Percentiles rank a stretch among this genome's conserved stretches.
Conservation (phyloP, 306 rosid genomes). For the Medicago arabica region DNA sequence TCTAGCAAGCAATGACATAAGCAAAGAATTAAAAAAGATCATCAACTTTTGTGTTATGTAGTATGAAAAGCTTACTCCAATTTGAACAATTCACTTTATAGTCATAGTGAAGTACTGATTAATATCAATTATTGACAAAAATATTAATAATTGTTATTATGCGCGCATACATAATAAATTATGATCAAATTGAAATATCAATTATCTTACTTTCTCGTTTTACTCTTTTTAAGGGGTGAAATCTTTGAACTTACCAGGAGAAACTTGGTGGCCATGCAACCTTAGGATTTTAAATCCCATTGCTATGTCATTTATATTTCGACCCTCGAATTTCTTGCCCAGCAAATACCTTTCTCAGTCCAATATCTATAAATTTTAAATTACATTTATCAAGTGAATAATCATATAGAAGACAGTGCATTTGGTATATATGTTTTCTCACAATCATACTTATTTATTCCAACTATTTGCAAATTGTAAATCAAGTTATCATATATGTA, state of each 20-base stretch:
- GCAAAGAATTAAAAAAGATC: no score
- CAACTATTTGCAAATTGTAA: not conserved
- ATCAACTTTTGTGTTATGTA: no score
- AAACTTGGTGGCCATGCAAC: constrained; percentile 60
- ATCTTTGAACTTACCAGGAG: constrained; percentile 52
- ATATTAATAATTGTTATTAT: no score
- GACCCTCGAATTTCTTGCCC: constrained; percentile 82
- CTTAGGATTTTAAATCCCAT: constrained; percentile 87
- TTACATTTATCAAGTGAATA: constrained; percentile 1
- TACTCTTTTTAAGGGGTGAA: not conserved
- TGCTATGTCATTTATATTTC: constrained; percentile 82
- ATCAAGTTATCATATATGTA: constrained; percentile 33
- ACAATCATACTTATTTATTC: no score
- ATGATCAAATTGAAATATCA: no score
- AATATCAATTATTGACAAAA: no score
- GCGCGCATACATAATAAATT: no score
- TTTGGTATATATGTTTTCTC: not conserved
- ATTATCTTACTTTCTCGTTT: no score
- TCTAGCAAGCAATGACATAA: not conserved
- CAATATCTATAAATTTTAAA: constrained; percentile 56
- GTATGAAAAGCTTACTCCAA: no score
- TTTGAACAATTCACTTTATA: no score
- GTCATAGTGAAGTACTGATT: no score
- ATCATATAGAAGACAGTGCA: not conserved
- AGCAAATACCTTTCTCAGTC: constrained; percentile 79